Evolutionary conservation across 352 stramenopile species (phyloP), one percentile per base, ranked within the genome.

Genomic region (Pseudoperonospora humuli): DNA sequence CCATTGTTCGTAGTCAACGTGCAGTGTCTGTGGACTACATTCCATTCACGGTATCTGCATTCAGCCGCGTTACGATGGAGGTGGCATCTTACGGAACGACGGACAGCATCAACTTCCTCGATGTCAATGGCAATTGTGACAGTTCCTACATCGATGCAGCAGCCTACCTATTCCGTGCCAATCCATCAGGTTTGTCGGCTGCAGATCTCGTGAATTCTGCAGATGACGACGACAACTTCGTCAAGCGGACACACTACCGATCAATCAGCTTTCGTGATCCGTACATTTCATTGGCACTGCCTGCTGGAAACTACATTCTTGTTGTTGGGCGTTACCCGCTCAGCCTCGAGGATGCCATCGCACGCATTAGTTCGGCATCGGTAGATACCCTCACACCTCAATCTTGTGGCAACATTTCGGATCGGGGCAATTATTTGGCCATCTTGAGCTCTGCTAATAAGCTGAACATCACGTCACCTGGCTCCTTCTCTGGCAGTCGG

Each of bases 241-340:
- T 58, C 2, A 60, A 63, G 39, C 73, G 66, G 3, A 59, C 33
- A 7, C 57, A 68, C n/a, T 72, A 75, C 15, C 54, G 54, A 8
- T 75, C 71, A 11, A 61, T 86, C 35, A 91, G 68, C 52, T 86
- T 84, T 29, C 74, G 75, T 3, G 79, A 87, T 19, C 76, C 79
- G 32, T 91, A 71, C 50, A 38, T 88, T 32, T 83, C 78, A 8
- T 55, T 88, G 13, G 60, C 61, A 0, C 49, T 88, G 1, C 67
- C 64, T 3, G 18, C 47, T 3, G 68, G 66, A 25, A 48, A 72
- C 24, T 89, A 86, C 44, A 50, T 71, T 17, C 63, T 89, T 6
- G 68, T 75, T 10, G 59, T 89, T 0, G 76, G 79, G 0, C 69
- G 76, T 13, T 86, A 86, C 42, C 79, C 76, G 21, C 45, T 87